Evolutionary conservation across 2,329 filamentous ascomycete species (phyloP).

Genomic region (Fusarium sterilihyphosum): DNA sequence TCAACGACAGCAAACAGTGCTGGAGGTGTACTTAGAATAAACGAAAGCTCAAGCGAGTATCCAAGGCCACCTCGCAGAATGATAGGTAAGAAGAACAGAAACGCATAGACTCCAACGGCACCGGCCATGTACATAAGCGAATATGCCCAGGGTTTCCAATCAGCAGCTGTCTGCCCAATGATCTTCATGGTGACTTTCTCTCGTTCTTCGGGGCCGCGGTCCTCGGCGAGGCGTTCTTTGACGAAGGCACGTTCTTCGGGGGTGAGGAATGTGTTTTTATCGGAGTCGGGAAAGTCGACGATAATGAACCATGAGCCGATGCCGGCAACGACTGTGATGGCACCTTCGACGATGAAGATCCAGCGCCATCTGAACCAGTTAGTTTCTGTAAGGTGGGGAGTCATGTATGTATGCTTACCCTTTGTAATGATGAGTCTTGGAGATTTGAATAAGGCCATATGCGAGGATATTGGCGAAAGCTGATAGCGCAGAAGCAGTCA

Average conservation of each 20-base stretch:
- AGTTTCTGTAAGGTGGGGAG: too few relatives aligned
- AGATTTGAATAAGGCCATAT: constrained; percentile 22
- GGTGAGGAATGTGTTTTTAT: constrained; percentile 23
- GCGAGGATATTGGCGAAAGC: constrained; percentile 31
- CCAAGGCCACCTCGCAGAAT: constrained; percentile 21
- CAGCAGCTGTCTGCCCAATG: background rate
- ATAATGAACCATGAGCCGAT: constrained; percentile 32
- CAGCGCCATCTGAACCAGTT: constrained; percentile 23
- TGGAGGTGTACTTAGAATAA: constrained; percentile 13
- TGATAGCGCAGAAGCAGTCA: constrained; percentile 8
- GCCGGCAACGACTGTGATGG: constrained; percentile 19
- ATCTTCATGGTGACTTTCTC: constrained; percentile 13
- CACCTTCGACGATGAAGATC: constrained; percentile 34
- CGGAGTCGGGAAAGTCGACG: constrained; percentile 29
- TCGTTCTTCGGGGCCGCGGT: constrained; percentile 18
- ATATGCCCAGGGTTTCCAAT: constrained; percentile 32
- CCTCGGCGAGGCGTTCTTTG: constrained; percentile 4
- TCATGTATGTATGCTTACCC: background rate
- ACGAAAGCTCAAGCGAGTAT: constrained; percentile 18
- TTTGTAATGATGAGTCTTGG: constrained; percentile 21
- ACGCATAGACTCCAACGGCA: constrained; percentile 25
- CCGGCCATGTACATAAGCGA: constrained; percentile 30
- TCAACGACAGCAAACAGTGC: constrained; percentile 11
- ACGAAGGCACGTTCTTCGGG: constrained; percentile 16
- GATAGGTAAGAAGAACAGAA: constrained; percentile 13